Evolutionary conservation across 768 basidiomycete species (phyloP), one percentile per base, ranked within the genome.

Genomic region (Leccinum broughii): DNA sequence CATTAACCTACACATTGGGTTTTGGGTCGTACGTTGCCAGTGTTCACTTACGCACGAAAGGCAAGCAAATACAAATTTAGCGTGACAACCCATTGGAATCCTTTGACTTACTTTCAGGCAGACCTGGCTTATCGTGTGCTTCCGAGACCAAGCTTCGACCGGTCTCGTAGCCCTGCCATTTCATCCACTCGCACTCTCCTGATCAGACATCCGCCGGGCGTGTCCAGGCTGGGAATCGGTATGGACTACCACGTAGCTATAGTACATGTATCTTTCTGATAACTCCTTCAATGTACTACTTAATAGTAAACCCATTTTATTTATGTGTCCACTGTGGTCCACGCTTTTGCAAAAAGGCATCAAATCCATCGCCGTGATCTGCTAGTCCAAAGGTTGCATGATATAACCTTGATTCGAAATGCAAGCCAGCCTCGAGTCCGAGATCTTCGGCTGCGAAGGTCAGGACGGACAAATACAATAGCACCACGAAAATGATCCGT

Each of bases 381-480:
- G 65, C 69, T 37, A 83, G 80, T n/a, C 79, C 79, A 64, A 84
- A 84, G 8, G 81, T 73, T 44, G 75, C 69, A 62, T 83, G 81
- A 73, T 84, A 84, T 22, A 83, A 67, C 48, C 80, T 67, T 54
- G 81, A 70, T 63, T 84, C 83, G 58, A 81, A 75, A 46, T 72
- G 74, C 24, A 83, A 68, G 3, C 83, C 83, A 51, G 78, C 73
- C 46, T 70, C 71, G 14, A 84, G 68, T 6, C 79, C 75, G 6
- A 83, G 68, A 56, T 84, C 81, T 57, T 80, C 76, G 8, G 81
- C 83, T 82, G 63, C 15, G 4, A 51, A 35, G 3, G 8, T 30
- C 17, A 9, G 4, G 9, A 24, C 15, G 2, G 15, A 54, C 20
- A 24, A 5, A 28, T 8, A 0, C 30, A 9, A 50, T 0, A 50